Percentiles rank a stretch among this genome's conserved stretches.
Conservation (phyloP, 2,329 filamentous ascomycete species). For the Thermomyces lanuginosus region DNA sequence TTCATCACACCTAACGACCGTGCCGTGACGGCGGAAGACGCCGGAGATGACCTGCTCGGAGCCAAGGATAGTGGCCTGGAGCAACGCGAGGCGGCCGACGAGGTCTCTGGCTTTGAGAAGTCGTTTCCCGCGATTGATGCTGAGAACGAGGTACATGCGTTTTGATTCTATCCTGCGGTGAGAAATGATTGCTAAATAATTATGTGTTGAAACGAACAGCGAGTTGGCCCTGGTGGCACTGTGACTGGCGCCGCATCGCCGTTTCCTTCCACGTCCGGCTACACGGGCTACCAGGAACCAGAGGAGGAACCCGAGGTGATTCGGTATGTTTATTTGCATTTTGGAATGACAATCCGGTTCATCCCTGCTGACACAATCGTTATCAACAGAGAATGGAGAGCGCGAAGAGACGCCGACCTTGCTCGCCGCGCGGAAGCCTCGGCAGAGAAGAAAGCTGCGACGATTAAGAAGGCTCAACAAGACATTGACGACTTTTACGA, state of each 20-base stretch:
- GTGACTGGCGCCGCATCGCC: constrained; percentile 56
- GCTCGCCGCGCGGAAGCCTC: constrained; percentile 74
- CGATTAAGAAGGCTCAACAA: constrained; percentile 72
- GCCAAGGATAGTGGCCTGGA: constrained; percentile 31
- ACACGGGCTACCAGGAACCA: constrained; percentile 37
- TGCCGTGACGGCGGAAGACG: constrained; percentile 42
- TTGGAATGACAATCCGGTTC: background rate
- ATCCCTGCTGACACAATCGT: constrained; percentile 3
- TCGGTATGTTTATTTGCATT: constrained; percentile 29
- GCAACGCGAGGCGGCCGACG: constrained; percentile 19
- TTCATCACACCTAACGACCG: constrained; percentile 63
- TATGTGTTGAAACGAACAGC: constrained; percentile 28
- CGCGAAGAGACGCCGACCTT: constrained; percentile 68
- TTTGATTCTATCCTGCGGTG: constrained; percentile 2
- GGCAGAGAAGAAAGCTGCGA: constrained; percentile 64
- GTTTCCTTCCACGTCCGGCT: constrained; percentile 37
- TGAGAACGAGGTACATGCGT: constrained; percentile 47
- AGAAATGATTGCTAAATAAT: constrained; percentile 7
- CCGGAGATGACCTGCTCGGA: constrained; percentile 56
- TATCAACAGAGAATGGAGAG: constrained; percentile 57
- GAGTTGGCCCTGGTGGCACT: constrained; percentile 56
- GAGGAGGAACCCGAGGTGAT: constrained; percentile 83
- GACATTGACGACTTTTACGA: constrained; percentile 99
- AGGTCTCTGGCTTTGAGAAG: constrained; percentile 57
- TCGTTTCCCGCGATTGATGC: constrained; percentile 76